Conservation (phyloP, 106 monocot species). For the Amphibolis antarctica region DNA sequence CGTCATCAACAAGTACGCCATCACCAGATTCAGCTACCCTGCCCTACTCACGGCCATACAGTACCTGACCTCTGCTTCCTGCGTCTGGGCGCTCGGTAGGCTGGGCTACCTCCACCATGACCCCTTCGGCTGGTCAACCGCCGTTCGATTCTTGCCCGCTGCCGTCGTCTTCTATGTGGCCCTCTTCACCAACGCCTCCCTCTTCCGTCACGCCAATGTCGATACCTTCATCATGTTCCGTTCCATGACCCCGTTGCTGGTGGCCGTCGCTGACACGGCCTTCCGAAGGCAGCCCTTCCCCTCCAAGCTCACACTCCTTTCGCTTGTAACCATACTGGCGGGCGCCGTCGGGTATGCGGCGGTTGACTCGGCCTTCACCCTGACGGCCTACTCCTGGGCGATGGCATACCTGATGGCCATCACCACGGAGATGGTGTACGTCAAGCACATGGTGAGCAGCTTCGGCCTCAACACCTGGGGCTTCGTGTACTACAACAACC, state of each 20-base stretch:
- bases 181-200: conserved; percentile 78
- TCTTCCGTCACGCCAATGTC: conserved; percentile 70
- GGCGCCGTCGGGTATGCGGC: conserved; percentile 64
- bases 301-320: conserved; percentile 58
- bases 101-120: conserved; percentile 54
- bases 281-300: conserved; percentile 76
- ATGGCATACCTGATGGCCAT: conserved; percentile 61
- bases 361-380: conserved; percentile 47
- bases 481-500: conserved; percentile 68
- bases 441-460: conserved; percentile 75
- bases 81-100: conserved; percentile 55
- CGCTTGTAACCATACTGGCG: conserved; percentile 48
- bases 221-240: conserved; percentile 87
- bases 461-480: conserved; percentile 81
- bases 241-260: conserved; percentile 58
- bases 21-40: conserved; percentile 63
- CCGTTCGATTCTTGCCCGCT: conserved; percentile 63
- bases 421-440: conserved; percentile 85
- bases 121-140: conserved; percentile 40
- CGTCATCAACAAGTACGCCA: conserved; percentile 70
- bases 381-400: conserved; percentile 81
- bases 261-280: conserved; percentile 63
- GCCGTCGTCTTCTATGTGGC: conserved; percentile 65
- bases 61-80: conserved; percentile 49
- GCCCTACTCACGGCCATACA: conserved; percentile 54